Percentiles rank a stretch among this genome's conserved stretches.
Conservation (phyloP, 495 filamentous ascomycete species). For the Podospora conica region DNA sequence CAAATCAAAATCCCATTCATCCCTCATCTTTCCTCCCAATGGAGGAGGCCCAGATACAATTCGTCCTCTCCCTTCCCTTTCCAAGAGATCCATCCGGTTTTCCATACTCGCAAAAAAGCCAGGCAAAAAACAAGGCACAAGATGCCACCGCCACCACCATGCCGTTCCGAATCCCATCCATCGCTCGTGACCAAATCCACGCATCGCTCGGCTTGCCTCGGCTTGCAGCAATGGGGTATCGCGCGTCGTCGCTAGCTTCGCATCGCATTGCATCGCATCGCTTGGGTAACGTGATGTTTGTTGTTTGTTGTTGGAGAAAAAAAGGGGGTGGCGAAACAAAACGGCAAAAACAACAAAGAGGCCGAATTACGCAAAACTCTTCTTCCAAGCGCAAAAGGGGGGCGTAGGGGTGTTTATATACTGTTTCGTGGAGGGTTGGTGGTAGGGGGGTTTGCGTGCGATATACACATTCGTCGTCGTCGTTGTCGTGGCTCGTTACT, state of each 20-base stretch:
- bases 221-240: background rate
- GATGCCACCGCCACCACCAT: background rate
- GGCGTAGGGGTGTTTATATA: constrained; percentile 3
- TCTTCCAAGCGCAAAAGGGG: background rate
- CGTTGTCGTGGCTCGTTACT: constrained; percentile 7
- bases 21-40: background rate
- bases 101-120: background rate
- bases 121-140: background rate
- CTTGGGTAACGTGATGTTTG: background rate
- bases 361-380: background rate
- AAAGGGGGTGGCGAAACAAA: background rate
- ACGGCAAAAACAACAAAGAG: background rate
- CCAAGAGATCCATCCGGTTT: background rate
- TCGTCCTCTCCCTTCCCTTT: background rate
- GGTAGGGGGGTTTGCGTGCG: background rate
- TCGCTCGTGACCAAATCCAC: background rate
- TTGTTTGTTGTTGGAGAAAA: no score
- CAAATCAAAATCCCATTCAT: background rate
- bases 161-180: background rate
- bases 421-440: background rate
- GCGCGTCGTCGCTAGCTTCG: background rate
- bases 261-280: background rate
- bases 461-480: background rate
- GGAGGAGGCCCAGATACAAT: background rate
- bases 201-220: background rate